These are phyloP conservation scores for Penicillium sp. DNA, from an alignment of 2,329 filamentous ascomycete genomes.

Conservation along the genomic window DNA sequence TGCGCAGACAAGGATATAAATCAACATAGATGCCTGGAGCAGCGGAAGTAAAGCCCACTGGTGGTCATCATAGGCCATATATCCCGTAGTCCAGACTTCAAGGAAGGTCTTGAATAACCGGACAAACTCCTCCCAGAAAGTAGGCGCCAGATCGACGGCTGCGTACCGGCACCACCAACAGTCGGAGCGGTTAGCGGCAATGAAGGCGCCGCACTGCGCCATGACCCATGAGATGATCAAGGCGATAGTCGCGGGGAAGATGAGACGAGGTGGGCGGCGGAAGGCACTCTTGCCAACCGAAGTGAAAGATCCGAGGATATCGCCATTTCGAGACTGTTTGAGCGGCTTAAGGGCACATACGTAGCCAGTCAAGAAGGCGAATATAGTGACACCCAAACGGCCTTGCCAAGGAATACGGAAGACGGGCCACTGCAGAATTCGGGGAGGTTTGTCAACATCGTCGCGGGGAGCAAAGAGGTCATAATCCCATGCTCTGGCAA, in stretches of 20 bases:
- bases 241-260: slow-evolving; percentile 47
- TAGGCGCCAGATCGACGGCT: slow-evolving; percentile 38
- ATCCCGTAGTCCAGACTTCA: slow-evolving; percentile 45
- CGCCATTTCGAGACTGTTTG: slow-evolving; percentile 43
- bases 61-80: slow-evolving; percentile 47
- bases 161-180: slow-evolving; percentile 47
- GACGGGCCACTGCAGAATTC: slow-evolving; percentile 45
- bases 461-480: slow-evolving; percentile 44
- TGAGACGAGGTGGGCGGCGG: slow-evolving; percentile 45
- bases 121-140: slow-evolving; percentile 39
- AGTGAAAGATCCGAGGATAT: slow-evolving; percentile 39
- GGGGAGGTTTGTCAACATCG: slow-evolving; percentile 35
- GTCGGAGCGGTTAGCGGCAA: slow-evolving; percentile 41
- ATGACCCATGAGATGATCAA: slow-evolving; percentile 45
- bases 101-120: slow-evolving; percentile 42
- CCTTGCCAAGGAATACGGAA: slow-evolving; percentile 48
- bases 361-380: slow-evolving; percentile 50
- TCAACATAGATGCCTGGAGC: slow-evolving; percentile 44
- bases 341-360: slow-evolving; percentile 50
- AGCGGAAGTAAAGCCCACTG: slow-evolving; percentile 49
- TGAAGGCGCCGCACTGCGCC: slow-evolving; percentile 44
- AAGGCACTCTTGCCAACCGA: slow-evolving; percentile 48
- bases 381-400: slow-evolving; percentile 48
- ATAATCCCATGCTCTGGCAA: slow-evolving; percentile 46
- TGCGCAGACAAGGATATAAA: slow-evolving; percentile 43